Conservation (phyloP, 2,329 filamentous ascomycete species). For the Penicillium sp. region DNA sequence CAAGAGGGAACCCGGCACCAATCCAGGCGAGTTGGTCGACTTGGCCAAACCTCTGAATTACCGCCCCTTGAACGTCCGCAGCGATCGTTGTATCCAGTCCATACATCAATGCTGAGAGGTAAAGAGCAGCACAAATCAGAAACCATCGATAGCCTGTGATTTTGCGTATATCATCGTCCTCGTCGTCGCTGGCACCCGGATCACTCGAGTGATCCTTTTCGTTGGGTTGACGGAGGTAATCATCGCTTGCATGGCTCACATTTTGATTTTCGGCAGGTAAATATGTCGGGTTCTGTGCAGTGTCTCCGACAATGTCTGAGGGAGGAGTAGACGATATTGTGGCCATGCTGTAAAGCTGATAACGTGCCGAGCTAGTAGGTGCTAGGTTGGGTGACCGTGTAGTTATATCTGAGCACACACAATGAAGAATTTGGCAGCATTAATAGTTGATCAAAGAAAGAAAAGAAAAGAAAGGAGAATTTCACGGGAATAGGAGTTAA, state of each 20-base stretch:
- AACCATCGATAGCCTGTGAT: constrained; percentile 14
- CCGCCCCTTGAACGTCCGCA: constrained; percentile 49
- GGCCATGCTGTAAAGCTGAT: background rate
- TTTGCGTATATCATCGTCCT: background rate
- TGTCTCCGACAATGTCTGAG: background rate
- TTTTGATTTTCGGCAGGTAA: background rate
- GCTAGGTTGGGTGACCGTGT: background rate
- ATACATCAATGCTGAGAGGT: constrained; percentile 41
- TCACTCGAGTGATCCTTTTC: background rate
- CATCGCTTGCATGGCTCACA: background rate
- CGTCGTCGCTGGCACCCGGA: background rate
- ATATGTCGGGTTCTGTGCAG: too few relatives aligned
- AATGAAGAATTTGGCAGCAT: background rate
- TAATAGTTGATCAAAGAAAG: background rate
- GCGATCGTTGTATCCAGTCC: constrained; percentile 51
- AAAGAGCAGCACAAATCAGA: constrained; percentile 27
- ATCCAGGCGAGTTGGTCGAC: constrained; percentile 47
- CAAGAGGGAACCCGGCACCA: constrained; percentile 44
- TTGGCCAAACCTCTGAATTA: constrained; percentile 41
- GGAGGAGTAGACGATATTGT: background rate
- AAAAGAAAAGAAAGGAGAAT: background rate
- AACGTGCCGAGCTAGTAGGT: background rate
- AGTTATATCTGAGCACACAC: background rate
- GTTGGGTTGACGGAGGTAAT: background rate
- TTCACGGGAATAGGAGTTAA: background rate